Percentiles rank a stretch among this genome's conserved stretches.
phyloP scores from a whole-genome alignment of 1,284 basidiomycete genomes.

The Trichosporon ovoides region DNA sequence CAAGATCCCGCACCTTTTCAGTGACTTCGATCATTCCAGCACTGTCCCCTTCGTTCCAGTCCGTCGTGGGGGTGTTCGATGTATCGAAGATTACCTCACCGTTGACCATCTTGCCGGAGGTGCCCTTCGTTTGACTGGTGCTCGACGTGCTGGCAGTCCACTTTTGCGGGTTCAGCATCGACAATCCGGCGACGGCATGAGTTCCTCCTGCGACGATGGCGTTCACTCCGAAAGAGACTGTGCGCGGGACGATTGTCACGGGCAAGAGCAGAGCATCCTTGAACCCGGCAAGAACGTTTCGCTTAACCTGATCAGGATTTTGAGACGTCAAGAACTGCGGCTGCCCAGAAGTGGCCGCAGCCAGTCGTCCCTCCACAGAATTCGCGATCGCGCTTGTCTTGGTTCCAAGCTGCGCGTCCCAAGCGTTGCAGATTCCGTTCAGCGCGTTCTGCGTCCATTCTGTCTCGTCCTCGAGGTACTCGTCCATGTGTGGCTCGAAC shows the following conservation, averaged over 20 bases:
- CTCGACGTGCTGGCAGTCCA: conserved; percentile 55
- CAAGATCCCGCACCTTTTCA: conserved; percentile 14
- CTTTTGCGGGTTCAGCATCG: conserved; percentile 78
- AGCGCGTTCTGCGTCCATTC: conserved; percentile 72
- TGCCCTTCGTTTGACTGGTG: conserved; percentile 12
- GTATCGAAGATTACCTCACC: conserved; percentile 55
- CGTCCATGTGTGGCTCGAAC: conserved; percentile 94
- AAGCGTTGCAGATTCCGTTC: conserved; percentile 67
- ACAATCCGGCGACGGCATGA: conserved; percentile 73
- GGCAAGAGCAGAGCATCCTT: conserved; percentile 82
- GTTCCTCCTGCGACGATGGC: conserved; percentile 59
- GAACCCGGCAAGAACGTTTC: conserved; percentile 86
- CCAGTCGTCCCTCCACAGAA: neutral
- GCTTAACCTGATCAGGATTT: conserved; percentile 87
- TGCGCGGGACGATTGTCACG: conserved; percentile 90
- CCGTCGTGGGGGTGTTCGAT: conserved; percentile 47
- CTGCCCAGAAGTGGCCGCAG: conserved; percentile 19
- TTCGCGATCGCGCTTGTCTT: neutral
- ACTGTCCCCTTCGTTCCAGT: conserved; percentile 50
- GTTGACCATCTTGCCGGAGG: conserved; percentile 25
- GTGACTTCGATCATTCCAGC: conserved; percentile 10
- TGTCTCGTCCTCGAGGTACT: conserved; percentile 89
- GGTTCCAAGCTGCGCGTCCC: conserved; percentile 55
- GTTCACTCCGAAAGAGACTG: conserved; percentile 65
- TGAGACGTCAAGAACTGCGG: conserved; percentile 69